Percentiles rank a stretch among this genome's conserved stretches.
These are phyloP conservation scores for Astraeus odoratus DNA, from an alignment of 768 basidiomycete genomes.

Conservation along the genomic window DNA sequence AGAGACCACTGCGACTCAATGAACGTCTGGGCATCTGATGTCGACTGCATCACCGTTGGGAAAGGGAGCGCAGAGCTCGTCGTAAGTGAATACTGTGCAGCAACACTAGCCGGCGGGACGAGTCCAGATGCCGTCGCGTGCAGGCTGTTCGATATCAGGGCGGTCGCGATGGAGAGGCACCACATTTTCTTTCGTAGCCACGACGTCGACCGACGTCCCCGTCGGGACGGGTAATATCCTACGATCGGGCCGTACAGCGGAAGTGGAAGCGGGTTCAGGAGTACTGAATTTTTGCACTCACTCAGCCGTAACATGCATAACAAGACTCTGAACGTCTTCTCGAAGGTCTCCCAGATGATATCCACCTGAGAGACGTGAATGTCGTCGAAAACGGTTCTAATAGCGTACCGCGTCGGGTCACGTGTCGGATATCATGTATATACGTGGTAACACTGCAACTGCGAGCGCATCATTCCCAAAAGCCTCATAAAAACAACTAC, in stretches of 20 bases:
- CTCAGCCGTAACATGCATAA: no score
- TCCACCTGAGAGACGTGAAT: no score
- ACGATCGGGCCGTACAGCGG: no score
- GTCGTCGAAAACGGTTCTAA: no score
- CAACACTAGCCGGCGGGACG: conserved; percentile 26
- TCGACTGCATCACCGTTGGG: conserved; percentile 52
- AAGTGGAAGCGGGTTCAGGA: no score
- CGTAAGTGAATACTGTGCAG: conserved; percentile 46
- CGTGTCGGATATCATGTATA: no score
- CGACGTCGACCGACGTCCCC: neutral
- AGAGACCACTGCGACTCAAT: conserved; percentile 56
- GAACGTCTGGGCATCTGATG: conserved; percentile 42
- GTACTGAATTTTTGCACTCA: no score
- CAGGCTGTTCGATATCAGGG: neutral
- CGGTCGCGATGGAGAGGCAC: neutral
- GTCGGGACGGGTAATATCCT: neutral
- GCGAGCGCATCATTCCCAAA: no score
- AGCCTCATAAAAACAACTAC: neutral
- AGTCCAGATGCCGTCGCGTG: conserved; percentile 2
- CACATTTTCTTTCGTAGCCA: neutral
- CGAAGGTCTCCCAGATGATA: no score
- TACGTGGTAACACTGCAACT: no score
- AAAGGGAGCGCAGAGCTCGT: conserved; percentile 60
- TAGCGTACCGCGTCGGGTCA: no score
- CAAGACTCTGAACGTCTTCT: no score